Conservation (phyloP, 805 yeast species). For the Zygosaccharomyces bisporus region DNA sequence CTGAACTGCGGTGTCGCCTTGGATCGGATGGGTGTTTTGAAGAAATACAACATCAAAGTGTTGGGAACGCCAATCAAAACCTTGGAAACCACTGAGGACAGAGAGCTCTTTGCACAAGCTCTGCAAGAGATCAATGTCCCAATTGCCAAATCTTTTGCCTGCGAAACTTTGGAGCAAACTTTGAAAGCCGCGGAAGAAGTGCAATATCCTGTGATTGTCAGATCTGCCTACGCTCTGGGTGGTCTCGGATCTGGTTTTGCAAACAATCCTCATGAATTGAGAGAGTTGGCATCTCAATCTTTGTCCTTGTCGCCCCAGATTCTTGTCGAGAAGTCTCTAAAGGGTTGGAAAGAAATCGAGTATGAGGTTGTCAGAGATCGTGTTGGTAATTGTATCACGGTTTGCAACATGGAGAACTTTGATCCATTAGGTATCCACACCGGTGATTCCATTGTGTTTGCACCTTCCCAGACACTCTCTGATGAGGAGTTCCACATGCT, state of each 20-base stretch:
- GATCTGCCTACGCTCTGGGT: slow-evolving; percentile 96
- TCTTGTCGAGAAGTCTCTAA: slow-evolving; percentile 90
- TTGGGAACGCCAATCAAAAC: slow-evolving; percentile 97
- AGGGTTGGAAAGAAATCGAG: slow-evolving; percentile 99
- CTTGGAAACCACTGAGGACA: slow-evolving; percentile 93
- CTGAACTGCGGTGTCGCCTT: slow-evolving; percentile 93
- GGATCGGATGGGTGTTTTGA: slow-evolving; percentile 91
- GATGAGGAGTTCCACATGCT: slow-evolving; percentile 98
- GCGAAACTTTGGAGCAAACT: slow-evolving; percentile 89
- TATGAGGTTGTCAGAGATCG: slow-evolving; percentile 97
- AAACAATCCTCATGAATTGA: slow-evolving; percentile 71
- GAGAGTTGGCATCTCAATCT: slow-evolving; percentile 84
- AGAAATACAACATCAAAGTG: slow-evolving; percentile 86
- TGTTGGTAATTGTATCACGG: slow-evolving; percentile 95
- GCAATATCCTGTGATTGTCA: slow-evolving; percentile 94
- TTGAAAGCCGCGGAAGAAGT: slow-evolving; percentile 80
- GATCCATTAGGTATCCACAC: slow-evolving; percentile 98
- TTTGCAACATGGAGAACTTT: slow-evolving; percentile 98
- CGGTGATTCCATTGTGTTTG: slow-evolving; percentile 98
- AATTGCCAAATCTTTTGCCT: slow-evolving; percentile 95
- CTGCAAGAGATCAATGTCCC: slow-evolving; percentile 93
- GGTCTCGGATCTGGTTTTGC: slow-evolving; percentile 99
- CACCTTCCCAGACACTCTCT: slow-evolving; percentile 95
- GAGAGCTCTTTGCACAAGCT: slow-evolving; percentile 94
- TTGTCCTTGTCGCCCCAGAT: slow-evolving; percentile 90